Evolutionary conservation across 257 asterid genomes (phyloP), one percentile per base, ranked within the genome.

Genomic region (Rhazya stricta): DNA sequence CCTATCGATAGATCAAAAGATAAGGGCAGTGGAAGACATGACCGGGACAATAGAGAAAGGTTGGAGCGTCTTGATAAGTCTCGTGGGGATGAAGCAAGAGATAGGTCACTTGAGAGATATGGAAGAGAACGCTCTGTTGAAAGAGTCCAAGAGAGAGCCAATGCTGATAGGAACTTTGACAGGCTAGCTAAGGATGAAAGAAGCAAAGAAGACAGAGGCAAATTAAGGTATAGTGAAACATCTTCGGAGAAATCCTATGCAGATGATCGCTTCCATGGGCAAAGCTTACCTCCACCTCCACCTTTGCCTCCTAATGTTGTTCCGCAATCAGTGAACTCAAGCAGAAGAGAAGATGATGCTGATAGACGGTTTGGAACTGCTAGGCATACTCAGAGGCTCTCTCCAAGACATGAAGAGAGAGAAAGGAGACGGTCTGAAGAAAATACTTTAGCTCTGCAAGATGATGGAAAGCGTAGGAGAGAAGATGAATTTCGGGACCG

Each of bases 121-220:
- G 96, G 91, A 72, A 85, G 97, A 79, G 98, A 94, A 74, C 97
- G 96, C 37, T 90, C 97, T n/a, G 88, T 89, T 84, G 99, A 94
- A 78, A 85, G 94, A 83, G 83, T 81, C 23, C 93, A 83, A 80
- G 95, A 92, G 71, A 89, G 91, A 84, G 95, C 88, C 42, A 78
- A 88, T 71, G 72, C 82, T 19, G 98, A 91, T 83, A 86, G 94
- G 89, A 89, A 79, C 77, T 83, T 85, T 69, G 98, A 91, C 79
- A 91, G 96, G 86, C 80, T 85, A 36, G 82, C 80, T 30, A 93
- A 92, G 84, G 97, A 90, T 81, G 97, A 92, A 67, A 86, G 92
- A 80, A 88, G 68, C 79, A 92, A 88, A 86, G 96, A 92, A 65
- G 96, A 92, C 43, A 84, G 96, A 82, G 88, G 88, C 81, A 94